Evolutionary conservation across 257 asterid genomes (phyloP).

Genomic region (Solanum appendiculatum): DNA sequence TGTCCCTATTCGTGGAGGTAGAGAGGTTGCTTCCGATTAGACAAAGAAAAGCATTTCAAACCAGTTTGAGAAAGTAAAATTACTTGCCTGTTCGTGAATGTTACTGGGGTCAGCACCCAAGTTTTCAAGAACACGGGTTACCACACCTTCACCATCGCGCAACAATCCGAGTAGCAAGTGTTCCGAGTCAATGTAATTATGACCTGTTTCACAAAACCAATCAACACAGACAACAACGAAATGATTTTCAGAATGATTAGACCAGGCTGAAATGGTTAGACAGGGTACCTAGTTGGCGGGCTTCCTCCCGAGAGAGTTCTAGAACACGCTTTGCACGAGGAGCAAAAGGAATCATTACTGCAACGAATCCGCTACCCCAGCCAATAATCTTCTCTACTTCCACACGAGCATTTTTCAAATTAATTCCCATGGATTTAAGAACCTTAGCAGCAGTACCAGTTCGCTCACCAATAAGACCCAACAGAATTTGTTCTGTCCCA

Average conservation of each 20-base stretch:
- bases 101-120: conserved; percentile 90
- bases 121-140: conserved; percentile 89
- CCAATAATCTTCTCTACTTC: conserved; percentile 97
- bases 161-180: conserved; percentile 91
- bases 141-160: conserved; percentile 97
- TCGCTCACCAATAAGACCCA: conserved; percentile 96
- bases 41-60: not conserved
- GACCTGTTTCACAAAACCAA: conserved; percentile 38
- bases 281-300: conserved; percentile 85
- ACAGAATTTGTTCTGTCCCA: conserved; percentile 85
- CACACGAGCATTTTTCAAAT: conserved; percentile 87
- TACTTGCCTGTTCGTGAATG: conserved; percentile 70
- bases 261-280: not conserved
- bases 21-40: not conserved
- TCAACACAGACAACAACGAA: not conserved
- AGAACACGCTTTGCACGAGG: conserved; percentile 94
- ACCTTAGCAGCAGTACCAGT: conserved; percentile 99
- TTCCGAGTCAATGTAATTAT: conserved; percentile 94
- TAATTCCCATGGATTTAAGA: conserved; percentile 86
- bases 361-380: conserved; percentile 92
- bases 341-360: conserved; percentile 88
- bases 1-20: not conserved
- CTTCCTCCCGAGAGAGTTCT: conserved; percentile 92
- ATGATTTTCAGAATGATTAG: not conserved
- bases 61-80: not conserved